These are phyloP conservation scores for Astrothelium subdiscretum DNA, from an alignment of 495 filamentous ascomycete species.

Conservation along the genomic window DNA sequence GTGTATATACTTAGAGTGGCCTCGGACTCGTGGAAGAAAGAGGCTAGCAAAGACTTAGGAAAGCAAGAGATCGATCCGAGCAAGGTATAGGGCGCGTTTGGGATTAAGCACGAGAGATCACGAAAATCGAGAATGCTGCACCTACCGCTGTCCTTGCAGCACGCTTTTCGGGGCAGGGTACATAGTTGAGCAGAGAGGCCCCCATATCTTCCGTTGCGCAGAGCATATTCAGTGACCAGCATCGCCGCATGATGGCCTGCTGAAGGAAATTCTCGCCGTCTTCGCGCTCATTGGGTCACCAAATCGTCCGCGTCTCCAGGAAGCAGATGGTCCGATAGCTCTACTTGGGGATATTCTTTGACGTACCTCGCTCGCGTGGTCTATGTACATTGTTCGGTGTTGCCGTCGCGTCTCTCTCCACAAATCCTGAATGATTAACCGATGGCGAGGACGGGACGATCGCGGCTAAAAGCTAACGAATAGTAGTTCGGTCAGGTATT, in stretches of 20 bases:
- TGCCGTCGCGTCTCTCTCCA: background rate
- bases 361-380: background rate
- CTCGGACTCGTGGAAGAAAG: background rate
- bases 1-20: background rate
- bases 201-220: background rate
- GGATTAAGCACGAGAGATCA: background rate
- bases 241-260: background rate
- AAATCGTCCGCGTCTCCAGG: background rate
- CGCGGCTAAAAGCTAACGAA: background rate
- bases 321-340: background rate
- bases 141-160: background rate
- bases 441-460: background rate
- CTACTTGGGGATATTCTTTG: background rate
- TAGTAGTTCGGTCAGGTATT: background rate
- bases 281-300: background rate
- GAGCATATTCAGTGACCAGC: background rate
- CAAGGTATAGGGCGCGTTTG: background rate
- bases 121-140: background rate
- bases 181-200: background rate
- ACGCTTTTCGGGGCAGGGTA: background rate
- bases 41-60: background rate
- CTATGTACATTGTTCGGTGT: background rate
- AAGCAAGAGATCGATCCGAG: background rate
- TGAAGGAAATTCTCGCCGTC: background rate
- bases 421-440: background rate